Percentiles rank a stretch among this genome's conserved stretches.
phyloP scores from a whole-genome alignment of 306 rosid genomes.

The Quercus parvula region DNA sequence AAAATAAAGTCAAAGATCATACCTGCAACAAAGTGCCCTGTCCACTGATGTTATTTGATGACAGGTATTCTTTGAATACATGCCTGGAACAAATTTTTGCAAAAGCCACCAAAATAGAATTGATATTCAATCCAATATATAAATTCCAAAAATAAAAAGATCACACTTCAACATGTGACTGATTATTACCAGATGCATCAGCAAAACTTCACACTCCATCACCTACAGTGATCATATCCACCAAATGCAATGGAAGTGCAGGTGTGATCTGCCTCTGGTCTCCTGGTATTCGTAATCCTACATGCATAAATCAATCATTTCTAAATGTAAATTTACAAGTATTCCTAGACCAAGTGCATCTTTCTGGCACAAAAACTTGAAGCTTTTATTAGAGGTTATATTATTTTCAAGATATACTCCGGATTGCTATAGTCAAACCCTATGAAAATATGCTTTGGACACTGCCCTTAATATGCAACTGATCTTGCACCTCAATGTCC shows the following conservation, averaged over 20 bases:
- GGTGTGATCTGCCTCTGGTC: conserved; percentile 79
- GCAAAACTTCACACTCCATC: conserved; percentile 55
- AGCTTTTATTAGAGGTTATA: neutral
- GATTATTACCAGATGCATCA: conserved; percentile 55
- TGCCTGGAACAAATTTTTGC: conserved; percentile 40
- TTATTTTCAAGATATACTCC: neutral
- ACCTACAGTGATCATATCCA: conserved; percentile 13
- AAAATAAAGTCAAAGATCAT: conserved; percentile 24
- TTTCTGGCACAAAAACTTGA: neutral
- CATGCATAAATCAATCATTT: conserved; percentile 18
- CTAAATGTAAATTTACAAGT: conserved; percentile 12
- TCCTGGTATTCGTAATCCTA: conserved; percentile 63
- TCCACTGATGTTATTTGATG: conserved; percentile 58
- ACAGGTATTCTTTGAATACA: conserved; percentile 56
- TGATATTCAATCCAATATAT: conserved; percentile 7
- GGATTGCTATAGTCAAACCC: neutral
- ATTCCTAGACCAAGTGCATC: neutral
- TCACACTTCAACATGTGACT: conserved; percentile 17
- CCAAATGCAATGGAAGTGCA: neutral
- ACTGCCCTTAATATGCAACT: neutral
- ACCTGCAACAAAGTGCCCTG: conserved; percentile 76
- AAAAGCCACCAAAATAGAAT: conserved; percentile 7
- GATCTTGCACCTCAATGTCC: neutral
- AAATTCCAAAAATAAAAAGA: conserved; percentile 1
- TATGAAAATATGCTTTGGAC: neutral